Base-by-base conservation (phyloP, 352 stramenopile species). In the Globisporangium yorkense region DNA sequence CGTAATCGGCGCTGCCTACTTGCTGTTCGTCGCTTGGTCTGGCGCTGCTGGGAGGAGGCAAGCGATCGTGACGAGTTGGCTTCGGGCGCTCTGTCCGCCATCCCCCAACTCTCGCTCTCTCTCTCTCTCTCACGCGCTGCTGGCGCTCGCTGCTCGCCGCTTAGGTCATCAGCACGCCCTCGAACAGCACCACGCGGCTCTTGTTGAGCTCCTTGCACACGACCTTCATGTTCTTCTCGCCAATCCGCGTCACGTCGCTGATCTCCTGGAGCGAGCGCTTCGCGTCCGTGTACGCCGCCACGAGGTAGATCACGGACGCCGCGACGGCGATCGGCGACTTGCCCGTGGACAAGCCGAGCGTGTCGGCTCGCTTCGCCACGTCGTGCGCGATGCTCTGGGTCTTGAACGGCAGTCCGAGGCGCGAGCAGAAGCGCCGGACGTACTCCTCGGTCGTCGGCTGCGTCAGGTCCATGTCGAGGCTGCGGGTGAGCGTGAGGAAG, bases 151-250 rank as follows among this genome's bases (percentile, higher is more conserved):
- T 8, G 31, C 31, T 35, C 31, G 31, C 31, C 31, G 31, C 31
- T 68, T 78, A 85, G 41, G 68, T 79, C 59, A 80, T 75, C 56
- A 86, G 53, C 51, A 91, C 75, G 52, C 81, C 81, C 68, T 88
- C 82, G 62, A 92, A 92, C 5, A 92, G 67, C 57, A 84, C 68
- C 27, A 89, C 62, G 43, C 81, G 81, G 48, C 80, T 92, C 75
- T 92, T 89, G 72, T 90, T 89, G 18, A 92, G 68, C 61, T 90
- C 80, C 75, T 92, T 92, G 78, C 80, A 90, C 51, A 92, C 83
- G 49, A 77, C 67, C 64, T 92, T 92, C 70, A 92, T 80, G 65
- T 83, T 89, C 67, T 90, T 92, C 52, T 84, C 80, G 59, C 68
- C 77, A 51, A 92, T 88, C 71, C 87, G 88, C 45, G 83, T 87